These are phyloP conservation scores for Beauveria varroae DNA, from an alignment of 2,329 filamentous ascomycete species.

Conservation along the genomic window DNA sequence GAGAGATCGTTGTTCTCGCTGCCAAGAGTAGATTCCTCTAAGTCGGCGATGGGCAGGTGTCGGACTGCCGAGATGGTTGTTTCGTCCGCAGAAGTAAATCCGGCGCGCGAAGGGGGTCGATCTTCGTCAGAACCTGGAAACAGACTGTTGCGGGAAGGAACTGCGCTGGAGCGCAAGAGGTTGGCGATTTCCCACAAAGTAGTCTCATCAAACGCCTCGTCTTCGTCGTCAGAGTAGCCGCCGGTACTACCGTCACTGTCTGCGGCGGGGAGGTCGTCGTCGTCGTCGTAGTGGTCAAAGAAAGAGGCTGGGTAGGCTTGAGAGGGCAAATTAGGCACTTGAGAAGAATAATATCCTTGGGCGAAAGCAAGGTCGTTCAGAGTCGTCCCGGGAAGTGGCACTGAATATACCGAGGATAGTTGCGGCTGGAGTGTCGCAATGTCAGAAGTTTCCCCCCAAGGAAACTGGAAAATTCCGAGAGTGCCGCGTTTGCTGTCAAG, in stretches of 20 bases:
- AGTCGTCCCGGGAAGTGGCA: slow-evolving; percentile 47
- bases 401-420: slow-evolving; percentile 21
- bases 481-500: slow-evolving; percentile 51
- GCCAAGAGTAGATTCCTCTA: slow-evolving; percentile 11
- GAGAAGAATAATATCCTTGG: not conserved
- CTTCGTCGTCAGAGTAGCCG: slow-evolving; percentile 30
- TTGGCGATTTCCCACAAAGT: slow-evolving; percentile 59
- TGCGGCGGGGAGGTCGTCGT: slow-evolving; percentile 34
- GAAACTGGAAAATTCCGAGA: slow-evolving; percentile 58
- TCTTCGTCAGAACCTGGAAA: slow-evolving; percentile 25
- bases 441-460: slow-evolving; percentile 58
- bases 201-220: slow-evolving; percentile 52
- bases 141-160: slow-evolving; percentile 46
- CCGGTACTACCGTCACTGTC: slow-evolving; percentile 24
- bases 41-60: not conserved
- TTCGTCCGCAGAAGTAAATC: not conserved
- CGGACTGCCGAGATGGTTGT: not conserved
- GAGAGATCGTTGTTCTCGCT: slow-evolving; percentile 14
- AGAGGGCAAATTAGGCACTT: slow-evolving; percentile 13
- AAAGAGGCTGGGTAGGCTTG: slow-evolving; percentile 43
- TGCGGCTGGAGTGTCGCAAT: slow-evolving; percentile 37
- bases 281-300: slow-evolving; percentile 54
- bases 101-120: not conserved
- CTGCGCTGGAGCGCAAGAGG: slow-evolving; percentile 43
- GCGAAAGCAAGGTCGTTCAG: slow-evolving; percentile 14